A percentile compares a stretch with the other conserved stretches of the same genome.
Conservation (phyloP, 176 grass and related monocot genomes). For the Eragrostis curvula region DNA sequence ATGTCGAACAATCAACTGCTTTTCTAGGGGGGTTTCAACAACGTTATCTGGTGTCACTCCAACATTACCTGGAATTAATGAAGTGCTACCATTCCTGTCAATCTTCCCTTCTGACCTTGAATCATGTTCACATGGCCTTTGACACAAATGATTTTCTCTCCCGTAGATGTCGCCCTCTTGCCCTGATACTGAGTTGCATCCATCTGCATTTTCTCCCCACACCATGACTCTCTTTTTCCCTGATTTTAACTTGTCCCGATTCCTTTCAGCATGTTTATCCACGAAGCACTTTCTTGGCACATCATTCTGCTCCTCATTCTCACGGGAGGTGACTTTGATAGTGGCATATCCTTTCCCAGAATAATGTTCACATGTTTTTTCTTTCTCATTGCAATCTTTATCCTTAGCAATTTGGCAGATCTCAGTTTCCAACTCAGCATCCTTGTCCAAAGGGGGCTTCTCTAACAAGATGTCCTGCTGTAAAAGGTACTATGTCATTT, state of each 20-base stretch:
- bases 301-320: slow-evolving; percentile 2
- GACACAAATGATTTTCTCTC: not conserved
- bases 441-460: not conserved
- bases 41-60: slow-evolving; percentile 2
- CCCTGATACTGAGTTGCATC: not conserved
- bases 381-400: not conserved
- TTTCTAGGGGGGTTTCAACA: slow-evolving; percentile 10
- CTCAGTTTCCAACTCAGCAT: not conserved
- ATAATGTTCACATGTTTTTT: not conserved
- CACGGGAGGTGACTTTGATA: not conserved
- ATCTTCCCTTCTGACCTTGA: slow-evolving; percentile 1
- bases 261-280: slow-evolving; percentile 24
- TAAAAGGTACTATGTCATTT: not conserved
- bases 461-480: not conserved
- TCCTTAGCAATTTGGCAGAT: not conserved
- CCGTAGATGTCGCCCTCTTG: not conserved
- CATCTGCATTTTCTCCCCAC: not conserved
- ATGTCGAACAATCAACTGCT: not conserved
- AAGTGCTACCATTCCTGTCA: not conserved
- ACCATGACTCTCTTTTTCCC: not conserved
- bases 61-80: not conserved
- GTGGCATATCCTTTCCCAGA: not conserved
- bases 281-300: not conserved
- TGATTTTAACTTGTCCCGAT: not conserved
- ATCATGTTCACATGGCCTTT: not conserved